Evolutionary conservation across 2,329 filamentous ascomycete genomes (phyloP).

Genomic region (Akanthomyces muscarius): DNA sequence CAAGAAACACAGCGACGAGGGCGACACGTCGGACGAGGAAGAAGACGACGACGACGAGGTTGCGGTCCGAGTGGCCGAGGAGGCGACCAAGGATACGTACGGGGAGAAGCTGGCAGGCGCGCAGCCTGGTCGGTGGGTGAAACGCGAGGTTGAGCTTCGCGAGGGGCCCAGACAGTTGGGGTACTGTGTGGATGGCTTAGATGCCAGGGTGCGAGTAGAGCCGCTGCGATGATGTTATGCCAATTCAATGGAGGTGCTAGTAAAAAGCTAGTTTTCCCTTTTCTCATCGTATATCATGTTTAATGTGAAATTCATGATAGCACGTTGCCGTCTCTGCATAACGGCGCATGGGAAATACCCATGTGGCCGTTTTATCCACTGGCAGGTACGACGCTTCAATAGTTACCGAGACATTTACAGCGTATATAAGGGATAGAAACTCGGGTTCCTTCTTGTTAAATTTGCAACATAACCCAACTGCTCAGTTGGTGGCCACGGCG

Average conservation of each 20-base stretch:
- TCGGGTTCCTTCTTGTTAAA: too few species aligned
- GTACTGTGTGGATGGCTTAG: conserved; percentile 72
- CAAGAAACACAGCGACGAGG: conserved; percentile 55
- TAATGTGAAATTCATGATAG: too few species aligned
- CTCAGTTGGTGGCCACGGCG: too few species aligned
- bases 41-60: conserved; percentile 24
- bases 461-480: too few species aligned
- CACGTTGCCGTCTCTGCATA: too few species aligned
- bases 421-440: too few species aligned
- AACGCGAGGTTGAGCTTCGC: conserved; percentile 73
- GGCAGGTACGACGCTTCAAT: too few species aligned
- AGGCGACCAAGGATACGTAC: conserved; percentile 18
- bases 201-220: conserved; percentile 70
- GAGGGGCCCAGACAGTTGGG: conserved; percentile 79
- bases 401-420: too few species aligned
- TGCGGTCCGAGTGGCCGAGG: neutral
- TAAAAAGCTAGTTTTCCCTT: neutral
- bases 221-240: conserved; percentile 23
- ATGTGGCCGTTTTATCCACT: too few species aligned
- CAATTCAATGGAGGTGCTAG: neutral
- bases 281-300: too few species aligned
- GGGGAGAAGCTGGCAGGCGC: conserved; percentile 28
- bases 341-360: too few species aligned
- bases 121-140: conserved; percentile 60
- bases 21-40: conserved; percentile 49